Conservation (phyloP, 2,329 filamentous ascomycete genomes). For the Fusarium coffeatum region DNA sequence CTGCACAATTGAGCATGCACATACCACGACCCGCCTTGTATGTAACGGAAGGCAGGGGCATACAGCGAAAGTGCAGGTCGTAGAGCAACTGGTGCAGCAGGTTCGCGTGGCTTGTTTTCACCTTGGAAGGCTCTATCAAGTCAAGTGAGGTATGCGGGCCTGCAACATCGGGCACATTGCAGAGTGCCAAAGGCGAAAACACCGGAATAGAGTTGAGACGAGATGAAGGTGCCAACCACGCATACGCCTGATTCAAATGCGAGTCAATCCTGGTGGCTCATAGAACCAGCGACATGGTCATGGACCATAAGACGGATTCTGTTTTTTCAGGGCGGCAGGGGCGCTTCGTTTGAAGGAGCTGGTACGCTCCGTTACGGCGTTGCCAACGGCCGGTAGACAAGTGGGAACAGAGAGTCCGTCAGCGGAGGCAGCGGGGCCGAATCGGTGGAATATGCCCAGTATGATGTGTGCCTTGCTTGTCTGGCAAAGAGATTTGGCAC, state of each 20-base stretch:
- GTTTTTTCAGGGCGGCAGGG: conserved; percentile 37
- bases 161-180: not conserved
- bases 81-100: conserved; percentile 25
- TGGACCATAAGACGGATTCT: conserved; percentile 21
- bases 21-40: conserved; percentile 39
- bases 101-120: conserved; percentile 23
- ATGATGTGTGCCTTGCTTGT: not conserved
- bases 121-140: conserved; percentile 22
- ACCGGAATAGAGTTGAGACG: conserved; percentile 30
- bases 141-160: conserved; percentile 23
- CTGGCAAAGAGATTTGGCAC: not conserved
- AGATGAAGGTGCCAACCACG: conserved; percentile 32
- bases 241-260: conserved; percentile 25
- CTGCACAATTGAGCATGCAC: conserved; percentile 21
- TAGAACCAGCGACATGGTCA: conserved; percentile 34
- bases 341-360: conserved; percentile 38
- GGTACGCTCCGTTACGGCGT: conserved; percentile 20
- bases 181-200: conserved; percentile 4
- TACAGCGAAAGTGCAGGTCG: conserved; percentile 17
- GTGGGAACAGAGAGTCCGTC: conserved; percentile 39
- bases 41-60: conserved; percentile 43
- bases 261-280: conserved; percentile 21
- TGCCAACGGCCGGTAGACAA: conserved; percentile 34
- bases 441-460: conserved; percentile 12
- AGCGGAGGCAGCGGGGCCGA: conserved; percentile 42